A percentile compares a stretch with the other conserved stretches of the same genome.
These are phyloP conservation scores for Pueraria montana DNA, from an alignment of 306 rosid genomes.

Conservation along the genomic window DNA sequence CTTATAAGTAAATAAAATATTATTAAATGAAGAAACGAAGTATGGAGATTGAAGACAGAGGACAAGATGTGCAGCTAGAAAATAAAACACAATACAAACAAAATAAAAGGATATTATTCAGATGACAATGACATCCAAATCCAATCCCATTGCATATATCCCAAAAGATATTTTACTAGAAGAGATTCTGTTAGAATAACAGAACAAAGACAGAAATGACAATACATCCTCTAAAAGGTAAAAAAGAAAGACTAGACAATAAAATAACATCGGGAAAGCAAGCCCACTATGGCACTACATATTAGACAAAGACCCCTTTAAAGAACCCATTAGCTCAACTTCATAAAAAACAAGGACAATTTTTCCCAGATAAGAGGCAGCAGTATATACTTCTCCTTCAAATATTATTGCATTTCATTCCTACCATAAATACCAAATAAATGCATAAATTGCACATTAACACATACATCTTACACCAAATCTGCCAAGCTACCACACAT, in stretches of 20 bases:
- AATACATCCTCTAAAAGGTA: constrained; percentile 38
- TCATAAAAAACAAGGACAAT: constrained; percentile 1
- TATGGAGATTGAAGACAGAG: not conserved
- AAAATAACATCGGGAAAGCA: constrained; percentile 25
- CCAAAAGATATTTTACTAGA: constrained; percentile 8
- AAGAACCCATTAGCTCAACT: constrained; percentile 19
- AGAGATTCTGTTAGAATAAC: constrained; percentile 6
- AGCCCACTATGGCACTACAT: not conserved
- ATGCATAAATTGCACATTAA: constrained; percentile 14
- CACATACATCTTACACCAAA: constrained; percentile 16
- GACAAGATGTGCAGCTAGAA: constrained; percentile 20
- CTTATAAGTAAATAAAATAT: constrained; percentile 17
- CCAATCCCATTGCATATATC: constrained; percentile 15
- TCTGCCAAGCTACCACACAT: constrained; percentile 7
- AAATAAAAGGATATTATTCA: constrained; percentile 28
- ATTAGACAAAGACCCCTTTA: constrained; percentile 11
- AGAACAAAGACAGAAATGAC: not conserved
- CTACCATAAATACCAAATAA: constrained; percentile 18
- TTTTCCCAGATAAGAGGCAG: constrained; percentile 30
- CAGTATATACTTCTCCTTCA: not conserved
- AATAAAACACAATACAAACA: constrained; percentile 27
- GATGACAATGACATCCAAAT: constrained; percentile 31
- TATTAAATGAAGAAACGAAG: not conserved
- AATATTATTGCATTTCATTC: constrained; percentile 28
- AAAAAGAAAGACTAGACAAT: constrained; percentile 33